Evolutionary conservation across 1,284 basidiomycete species (phyloP).

Genomic region (Xerocomus minutiporus): DNA sequence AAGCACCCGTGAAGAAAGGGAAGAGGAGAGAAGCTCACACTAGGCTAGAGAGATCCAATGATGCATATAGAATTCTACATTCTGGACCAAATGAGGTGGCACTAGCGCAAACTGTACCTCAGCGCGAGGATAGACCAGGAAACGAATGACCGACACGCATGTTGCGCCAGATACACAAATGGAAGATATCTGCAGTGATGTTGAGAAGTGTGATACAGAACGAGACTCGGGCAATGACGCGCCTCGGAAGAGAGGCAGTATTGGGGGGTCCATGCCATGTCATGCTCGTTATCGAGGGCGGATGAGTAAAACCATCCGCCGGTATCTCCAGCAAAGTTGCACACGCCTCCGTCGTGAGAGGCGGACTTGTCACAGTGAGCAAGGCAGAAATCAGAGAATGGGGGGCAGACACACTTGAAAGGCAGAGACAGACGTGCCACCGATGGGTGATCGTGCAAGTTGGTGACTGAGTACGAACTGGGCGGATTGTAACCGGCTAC

Average conservation of each 20-base stretch:
- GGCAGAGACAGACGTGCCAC: constrained; percentile 37
- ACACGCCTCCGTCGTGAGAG: constrained; percentile 28
- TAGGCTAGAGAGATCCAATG: constrained; percentile 18
- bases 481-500: constrained; percentile 36
- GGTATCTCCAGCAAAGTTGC: constrained; percentile 45
- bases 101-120: constrained; percentile 16
- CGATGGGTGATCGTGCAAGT: constrained; percentile 20
- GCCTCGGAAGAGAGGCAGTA: constrained; percentile 38
- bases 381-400: not conserved
- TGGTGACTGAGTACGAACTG: constrained; percentile 37
- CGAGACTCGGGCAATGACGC: constrained; percentile 5
- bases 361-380: constrained; percentile 31
- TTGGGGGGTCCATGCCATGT: constrained; percentile 38
- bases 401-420: constrained; percentile 39
- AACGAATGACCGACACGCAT: constrained; percentile 43
- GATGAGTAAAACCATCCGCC: constrained; percentile 49
- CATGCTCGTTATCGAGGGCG: constrained; percentile 17
- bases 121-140: constrained; percentile 28
- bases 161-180: constrained; percentile 45
- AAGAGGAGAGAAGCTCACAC: constrained; percentile 6
- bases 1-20: not conserved
- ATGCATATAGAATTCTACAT: constrained; percentile 23
- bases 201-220: not conserved
- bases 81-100: constrained; percentile 34
- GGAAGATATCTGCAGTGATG: constrained; percentile 44